Evolutionary conservation across 495 filamentous ascomycete genomes (phyloP).

Genomic region (Neurospora sp.): DNA sequence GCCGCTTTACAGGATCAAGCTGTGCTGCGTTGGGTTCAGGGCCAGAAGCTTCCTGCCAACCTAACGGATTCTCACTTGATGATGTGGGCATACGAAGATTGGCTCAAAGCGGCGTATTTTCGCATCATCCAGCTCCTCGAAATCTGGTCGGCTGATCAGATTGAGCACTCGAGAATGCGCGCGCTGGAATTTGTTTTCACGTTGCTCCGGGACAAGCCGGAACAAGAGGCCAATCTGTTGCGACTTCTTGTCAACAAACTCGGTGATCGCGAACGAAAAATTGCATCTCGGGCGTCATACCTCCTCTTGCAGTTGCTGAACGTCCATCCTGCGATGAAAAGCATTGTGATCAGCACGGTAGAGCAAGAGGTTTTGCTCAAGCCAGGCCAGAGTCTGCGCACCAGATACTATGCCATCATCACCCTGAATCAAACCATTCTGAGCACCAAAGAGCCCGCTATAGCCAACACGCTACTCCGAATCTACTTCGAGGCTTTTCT

Average conservation of each 20-base stretch:
- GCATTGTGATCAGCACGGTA: slow-evolving; percentile 68
- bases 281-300: slow-evolving; percentile 85
- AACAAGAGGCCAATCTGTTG: slow-evolving; percentile 91
- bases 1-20: slow-evolving; percentile 50
- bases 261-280: slow-evolving; percentile 86
- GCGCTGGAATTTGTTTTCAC: slow-evolving; percentile 84
- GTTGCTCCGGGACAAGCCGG: slow-evolving; percentile 86
- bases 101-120: slow-evolving; percentile 86
- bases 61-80: slow-evolving; percentile 68
- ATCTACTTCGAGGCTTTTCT: slow-evolving; percentile 89
- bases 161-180: slow-evolving; percentile 78
- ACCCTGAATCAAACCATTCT: slow-evolving; percentile 94
- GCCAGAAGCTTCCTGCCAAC: slow-evolving; percentile 56
- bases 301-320: slow-evolving; percentile 81
- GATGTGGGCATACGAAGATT: slow-evolving; percentile 88
- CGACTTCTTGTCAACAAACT: slow-evolving; percentile 91
- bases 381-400: slow-evolving; percentile 74
- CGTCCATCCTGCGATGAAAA: slow-evolving; percentile 87
- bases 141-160: slow-evolving; percentile 83
- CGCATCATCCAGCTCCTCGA: slow-evolving; percentile 84
- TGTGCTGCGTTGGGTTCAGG: slow-evolving; percentile 50
- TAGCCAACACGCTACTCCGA: slow-evolving; percentile 72
- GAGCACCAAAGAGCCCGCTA: slow-evolving; percentile 66
- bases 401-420: slow-evolving; percentile 92
- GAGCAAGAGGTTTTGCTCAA: slow-evolving; percentile 82